phyloP scores from a whole-genome alignment of 2,329 filamentous ascomycete genomes.

The Pseudogymnoascus sp. region DNA sequence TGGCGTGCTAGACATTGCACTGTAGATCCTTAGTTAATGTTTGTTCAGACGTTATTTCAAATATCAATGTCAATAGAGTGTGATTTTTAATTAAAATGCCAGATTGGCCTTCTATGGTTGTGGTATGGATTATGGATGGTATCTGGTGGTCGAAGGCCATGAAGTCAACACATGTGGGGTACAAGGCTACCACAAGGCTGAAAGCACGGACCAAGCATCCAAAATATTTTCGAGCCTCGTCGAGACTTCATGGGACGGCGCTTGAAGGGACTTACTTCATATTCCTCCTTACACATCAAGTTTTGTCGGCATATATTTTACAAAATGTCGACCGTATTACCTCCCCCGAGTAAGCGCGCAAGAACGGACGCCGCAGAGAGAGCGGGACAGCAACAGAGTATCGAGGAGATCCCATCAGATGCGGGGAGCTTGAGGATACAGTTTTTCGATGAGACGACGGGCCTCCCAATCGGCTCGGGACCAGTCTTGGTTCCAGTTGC shows the following conservation, averaged over 20 bases:
- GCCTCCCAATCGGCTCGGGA: constrained; percentile 54
- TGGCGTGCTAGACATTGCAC: not conserved
- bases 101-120: not conserved
- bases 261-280: constrained; percentile 4
- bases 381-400: constrained; percentile 66
- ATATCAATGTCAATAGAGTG: not conserved
- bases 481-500: constrained; percentile 65
- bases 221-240: constrained; percentile 14
- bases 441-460: constrained; percentile 78
- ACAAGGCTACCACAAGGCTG: constrained; percentile 22
- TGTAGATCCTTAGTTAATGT: not conserved
- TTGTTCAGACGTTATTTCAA: not conserved
- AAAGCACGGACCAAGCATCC: constrained; percentile 9
- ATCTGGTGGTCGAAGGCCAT: not conserved
- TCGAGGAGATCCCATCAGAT: constrained; percentile 57
- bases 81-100: not conserved
- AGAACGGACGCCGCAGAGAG: constrained; percentile 65
- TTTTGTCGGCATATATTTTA: not conserved
- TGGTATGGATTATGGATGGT: not conserved
- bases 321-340: constrained; percentile 68
- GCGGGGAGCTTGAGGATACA: constrained; percentile 75
- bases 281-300: not conserved
- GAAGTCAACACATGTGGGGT: not conserved
- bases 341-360: constrained; percentile 84
- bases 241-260: constrained; percentile 12